These are phyloP conservation scores for Ogataea ramenticola DNA, from an alignment of 805 yeast genomes.

Conservation along the genomic window DNA sequence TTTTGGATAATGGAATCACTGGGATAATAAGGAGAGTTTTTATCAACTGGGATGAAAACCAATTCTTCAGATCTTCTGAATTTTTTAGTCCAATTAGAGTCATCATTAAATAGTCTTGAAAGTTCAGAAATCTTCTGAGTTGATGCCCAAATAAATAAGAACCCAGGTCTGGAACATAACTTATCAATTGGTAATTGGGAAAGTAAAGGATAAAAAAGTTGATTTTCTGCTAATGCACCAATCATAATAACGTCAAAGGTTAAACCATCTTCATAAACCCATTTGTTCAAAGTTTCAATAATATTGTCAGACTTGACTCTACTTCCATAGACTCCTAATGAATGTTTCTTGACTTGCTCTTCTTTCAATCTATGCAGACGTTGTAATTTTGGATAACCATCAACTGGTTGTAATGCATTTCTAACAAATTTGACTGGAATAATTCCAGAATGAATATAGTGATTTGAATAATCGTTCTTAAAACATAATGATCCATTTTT, in stretches of 20 bases:
- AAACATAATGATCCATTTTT: conserved; percentile 12
- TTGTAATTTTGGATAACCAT: conserved; percentile 83
- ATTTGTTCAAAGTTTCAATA: conserved; percentile 45
- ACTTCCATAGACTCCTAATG: conserved; percentile 61
- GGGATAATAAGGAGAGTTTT: conserved; percentile 60
- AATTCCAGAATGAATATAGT: conserved; percentile 55
- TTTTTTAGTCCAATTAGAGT: conserved; percentile 39
- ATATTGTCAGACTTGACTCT: conserved; percentile 47
- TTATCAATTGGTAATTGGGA: conserved; percentile 62
- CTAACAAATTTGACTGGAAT: conserved; percentile 59
- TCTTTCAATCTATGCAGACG: conserved; percentile 59
- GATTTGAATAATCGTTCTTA: conserved; percentile 70
- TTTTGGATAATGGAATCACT: conserved; percentile 36
- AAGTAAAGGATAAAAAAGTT: conserved; percentile 55
- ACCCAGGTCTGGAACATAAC: conserved; percentile 79
- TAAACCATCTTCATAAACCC: conserved; percentile 53
- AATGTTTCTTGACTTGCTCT: conserved; percentile 43
- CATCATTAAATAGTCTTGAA: conserved; percentile 36
- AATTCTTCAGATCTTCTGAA: conserved; percentile 88
- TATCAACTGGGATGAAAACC: conserved; percentile 69
- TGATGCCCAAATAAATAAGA: conserved; percentile 83
- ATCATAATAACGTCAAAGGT: conserved; percentile 89
- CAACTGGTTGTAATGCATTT: conserved; percentile 59
- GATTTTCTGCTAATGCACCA: conserved; percentile 76
- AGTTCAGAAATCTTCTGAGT: conserved; percentile 62